A percentile compares a stretch with the other conserved stretches of the same genome.
Evolutionary conservation across 805 yeast species (phyloP).

Genomic region (Candida jianshihensis): DNA sequence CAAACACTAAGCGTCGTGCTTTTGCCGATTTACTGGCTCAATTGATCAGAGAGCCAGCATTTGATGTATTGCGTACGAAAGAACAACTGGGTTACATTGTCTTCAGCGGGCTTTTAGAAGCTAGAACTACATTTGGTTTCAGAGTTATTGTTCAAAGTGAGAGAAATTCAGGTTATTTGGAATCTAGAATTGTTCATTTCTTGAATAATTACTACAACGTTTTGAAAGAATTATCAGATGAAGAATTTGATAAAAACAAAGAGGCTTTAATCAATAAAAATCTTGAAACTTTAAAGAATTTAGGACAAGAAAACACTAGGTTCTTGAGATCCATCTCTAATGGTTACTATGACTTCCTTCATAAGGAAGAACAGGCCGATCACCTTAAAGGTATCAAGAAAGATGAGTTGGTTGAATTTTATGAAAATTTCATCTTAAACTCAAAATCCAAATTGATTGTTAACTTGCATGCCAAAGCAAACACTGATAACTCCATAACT

Average conservation of each 20-base stretch:
- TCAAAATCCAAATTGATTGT: slow-evolving; percentile 42
- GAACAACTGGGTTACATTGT: slow-evolving; percentile 96
- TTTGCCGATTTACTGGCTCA: slow-evolving; percentile 63
- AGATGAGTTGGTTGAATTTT: slow-evolving; percentile 51
- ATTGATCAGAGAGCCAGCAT: slow-evolving; percentile 79
- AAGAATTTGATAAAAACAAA: slow-evolving; percentile 63
- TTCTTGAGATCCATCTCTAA: slow-evolving; percentile 62
- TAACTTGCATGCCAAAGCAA: slow-evolving; percentile 50
- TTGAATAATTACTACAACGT: slow-evolving; percentile 39
- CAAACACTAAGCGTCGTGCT: slow-evolving; percentile 39
- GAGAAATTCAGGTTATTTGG: slow-evolving; percentile 64
- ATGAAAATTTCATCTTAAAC: slow-evolving; percentile 34
- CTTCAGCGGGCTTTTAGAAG: slow-evolving; percentile 62
- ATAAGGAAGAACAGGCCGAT: slow-evolving; percentile 50
- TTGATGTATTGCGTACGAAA: slow-evolving; percentile 82
- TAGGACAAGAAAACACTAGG: slow-evolving; percentile 65
- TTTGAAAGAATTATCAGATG: slow-evolving; percentile 46
- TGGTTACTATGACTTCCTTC: slow-evolving; percentile 74
- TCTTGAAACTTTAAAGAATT: slow-evolving; percentile 65
- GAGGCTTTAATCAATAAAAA: slow-evolving; percentile 60
- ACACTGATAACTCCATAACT: slow-evolving; percentile 18
- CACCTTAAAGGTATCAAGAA: slow-evolving; percentile 46
- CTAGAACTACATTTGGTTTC: slow-evolving; percentile 67
- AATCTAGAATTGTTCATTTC: slow-evolving; percentile 68
- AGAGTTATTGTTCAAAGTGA: slow-evolving; percentile 82